Base-by-base conservation (phyloP, 257 asterid species). In the Gynochthodes officinalis region DNA sequence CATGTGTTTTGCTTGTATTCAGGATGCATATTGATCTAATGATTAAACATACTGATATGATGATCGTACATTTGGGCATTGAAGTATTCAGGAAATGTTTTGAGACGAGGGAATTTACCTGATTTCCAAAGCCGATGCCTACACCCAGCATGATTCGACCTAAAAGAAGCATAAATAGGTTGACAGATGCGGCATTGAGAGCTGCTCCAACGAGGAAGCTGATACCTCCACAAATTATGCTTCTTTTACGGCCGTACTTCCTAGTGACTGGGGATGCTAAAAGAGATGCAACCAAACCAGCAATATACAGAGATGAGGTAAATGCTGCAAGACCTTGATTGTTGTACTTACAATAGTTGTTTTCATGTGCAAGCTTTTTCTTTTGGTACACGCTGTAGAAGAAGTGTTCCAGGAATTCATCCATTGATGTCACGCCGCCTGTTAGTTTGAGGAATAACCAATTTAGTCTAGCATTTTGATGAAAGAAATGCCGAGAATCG, bases 371-470 rank as follows among this genome's bases (percentile, higher is more conserved):
- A 23, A 75, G 92, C 9, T 12, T 71, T 61, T 88, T 89, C 60
- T 82, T 81, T 70, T 74, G 80, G 80, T 83, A 87, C 10, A 92
- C 96, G 0, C 66, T 25, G 21, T 87, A 88, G 84, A 92, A 92
- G 87, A 92, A 92, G 66, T 82, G 81, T 19, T 62, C 19, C 0
- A 92, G 94, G 76, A 92, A 92, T 67, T 79, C 95, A 82, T 92
- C 96, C 98, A 92, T 92, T 1, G 96, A 90, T 64, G 98, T 90
- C 60, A 92, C 98, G 19, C 96, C 96, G 33, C 97, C 96, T 92
- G 86, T 69, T 46, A 15, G 40, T 62, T 58, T 27, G 37, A 25
- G 64, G 21, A 27, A 30, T 13, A 32, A 58, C 0, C 64, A 27
- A 52, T 63, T 63, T 42, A 7, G 13, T 5, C 15, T 6, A 32